These are phyloP conservation scores for Dictyostelium intermedium DNA, from an alignment of 78 protist species.

Conservation along the genomic window DNA sequence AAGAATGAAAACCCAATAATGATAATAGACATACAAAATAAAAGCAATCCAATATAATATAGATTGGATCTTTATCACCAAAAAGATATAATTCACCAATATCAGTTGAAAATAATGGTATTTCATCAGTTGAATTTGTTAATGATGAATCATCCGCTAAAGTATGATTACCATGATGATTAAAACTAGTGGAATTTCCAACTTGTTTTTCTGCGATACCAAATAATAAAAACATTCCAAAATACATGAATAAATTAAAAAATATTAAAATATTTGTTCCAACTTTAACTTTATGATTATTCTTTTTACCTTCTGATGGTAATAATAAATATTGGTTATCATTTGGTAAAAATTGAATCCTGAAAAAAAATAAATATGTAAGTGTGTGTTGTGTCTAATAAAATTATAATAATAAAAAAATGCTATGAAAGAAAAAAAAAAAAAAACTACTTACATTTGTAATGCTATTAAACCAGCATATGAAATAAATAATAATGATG, in stretches of 20 bases:
- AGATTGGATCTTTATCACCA: constrained; percentile 8
- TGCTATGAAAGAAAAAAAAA: not conserved
- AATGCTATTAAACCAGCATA: constrained; percentile 18
- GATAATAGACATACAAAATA: constrained; percentile 1
- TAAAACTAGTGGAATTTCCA: constrained; percentile 8
- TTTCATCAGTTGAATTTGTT: not conserved
- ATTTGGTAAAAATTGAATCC: constrained; percentile 30
- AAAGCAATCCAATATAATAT: not conserved
- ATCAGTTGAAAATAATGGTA: not conserved
- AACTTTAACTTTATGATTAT: not conserved
- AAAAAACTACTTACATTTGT: constrained; percentile 19
- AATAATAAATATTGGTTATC: constrained; percentile 22
- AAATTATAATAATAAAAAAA: not conserved
- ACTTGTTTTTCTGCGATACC: constrained; percentile 19
- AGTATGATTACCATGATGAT: not conserved
- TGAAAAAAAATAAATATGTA: not conserved
- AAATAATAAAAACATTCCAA: constrained; percentile 33
- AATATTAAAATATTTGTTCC: constrained; percentile 26
- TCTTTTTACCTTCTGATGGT: not conserved
- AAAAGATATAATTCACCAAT: not conserved
- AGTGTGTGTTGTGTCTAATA: too few relatives aligned
- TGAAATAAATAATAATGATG: constrained; percentile 35
- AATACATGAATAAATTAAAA: constrained; percentile 11
- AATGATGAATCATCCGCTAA: not conserved
- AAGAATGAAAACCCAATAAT: not conserved